Base-by-base conservation (phyloP, 495 filamentous ascomycete species). In the Lindgomyces ingoldianus region DNA sequence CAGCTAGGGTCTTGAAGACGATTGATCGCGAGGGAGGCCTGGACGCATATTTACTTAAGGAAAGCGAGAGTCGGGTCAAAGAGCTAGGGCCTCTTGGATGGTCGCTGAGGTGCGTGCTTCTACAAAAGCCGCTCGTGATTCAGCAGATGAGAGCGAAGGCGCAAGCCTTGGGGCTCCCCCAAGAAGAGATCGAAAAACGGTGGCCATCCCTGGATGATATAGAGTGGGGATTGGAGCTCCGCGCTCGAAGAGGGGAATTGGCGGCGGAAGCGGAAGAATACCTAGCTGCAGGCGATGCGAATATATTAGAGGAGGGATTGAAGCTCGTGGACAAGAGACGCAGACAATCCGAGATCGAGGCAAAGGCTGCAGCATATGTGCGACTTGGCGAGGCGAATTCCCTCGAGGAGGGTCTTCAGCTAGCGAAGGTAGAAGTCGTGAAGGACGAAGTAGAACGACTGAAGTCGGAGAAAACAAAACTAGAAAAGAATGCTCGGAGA, bases 71-170 rank as follows among this genome's bases (percentile, higher is more conserved):
- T 33, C 80, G 95, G 59, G 79, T 98, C 46, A 90, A 85, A 79
- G 90, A 95, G 68, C 78, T 98, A 57, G 94, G 94, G 3, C 82
- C 91, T 54, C 87, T 84, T 62, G 94, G 94, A 12, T 98, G 94
- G 94, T 78, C 84, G 54, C 78, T 98, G 65, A 78, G 94, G 69
- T 96, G 91, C 89, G 79, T 85, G 65, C 77, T 97, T 52, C 89
- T 96, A 87, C 88, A 91, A 78, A 88, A 84, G 1, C 78, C 80
- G 2, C 74, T 72, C 41, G 81, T 93, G 27, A 83, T 81, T 68
- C 80, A 80, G 66, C 75, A 82, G 64, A 87, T 91, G 64, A 75
- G 74, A 27, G 61, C 69, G 45, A 77, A 91, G 79, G 78, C 88
- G 58, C 75, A 73, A 65, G 73, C 59, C 50, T 49, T 81, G 68